Conservation (phyloP, 2,329 filamentous ascomycete species). For the Paraphaeosphaeria sporulosa region DNA sequence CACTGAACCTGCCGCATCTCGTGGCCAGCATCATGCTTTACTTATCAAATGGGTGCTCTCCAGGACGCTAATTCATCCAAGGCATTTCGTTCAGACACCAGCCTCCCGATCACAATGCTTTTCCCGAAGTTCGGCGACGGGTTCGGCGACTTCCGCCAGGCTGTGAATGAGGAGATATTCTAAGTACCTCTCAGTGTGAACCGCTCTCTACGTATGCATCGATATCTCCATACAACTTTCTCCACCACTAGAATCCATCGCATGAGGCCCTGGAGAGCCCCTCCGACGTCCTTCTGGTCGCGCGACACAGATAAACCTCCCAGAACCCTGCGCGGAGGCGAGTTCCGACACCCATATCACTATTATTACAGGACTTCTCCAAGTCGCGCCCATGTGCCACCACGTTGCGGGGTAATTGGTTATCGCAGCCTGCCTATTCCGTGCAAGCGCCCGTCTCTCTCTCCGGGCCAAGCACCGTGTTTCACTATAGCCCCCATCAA, state of each 20-base stretch:
- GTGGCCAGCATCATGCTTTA: too few relatives aligned
- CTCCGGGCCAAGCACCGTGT: slow-evolving; percentile 6
- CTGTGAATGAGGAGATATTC: neutral
- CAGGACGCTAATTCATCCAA: too few relatives aligned
- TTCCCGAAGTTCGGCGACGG: too few relatives aligned
- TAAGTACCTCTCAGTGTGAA: neutral
- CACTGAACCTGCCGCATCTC: too few relatives aligned
- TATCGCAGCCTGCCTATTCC: slow-evolving; percentile 13
- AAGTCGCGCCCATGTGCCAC: neutral
- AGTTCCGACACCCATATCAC: neutral
- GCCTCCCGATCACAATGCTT: too few relatives aligned
- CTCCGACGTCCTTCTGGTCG: neutral
- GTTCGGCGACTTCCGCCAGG: too few relatives aligned
- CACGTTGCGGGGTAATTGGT: slow-evolving; percentile 12
- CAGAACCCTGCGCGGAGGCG: neutral
- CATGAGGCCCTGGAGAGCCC: neutral
- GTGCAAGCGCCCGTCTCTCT: neutral
- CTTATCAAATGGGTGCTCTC: too few relatives aligned
- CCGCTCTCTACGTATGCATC: neutral
- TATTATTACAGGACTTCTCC: neutral
- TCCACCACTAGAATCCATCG: neutral
- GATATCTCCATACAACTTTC: neutral
- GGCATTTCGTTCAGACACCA: too few relatives aligned
- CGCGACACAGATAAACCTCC: neutral
- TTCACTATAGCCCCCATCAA: slow-evolving; percentile 7